Evolutionary conservation across 495 filamentous ascomycete genomes (phyloP), one percentile per base, ranked within the genome.

Genomic region (Neurospora sp.): DNA sequence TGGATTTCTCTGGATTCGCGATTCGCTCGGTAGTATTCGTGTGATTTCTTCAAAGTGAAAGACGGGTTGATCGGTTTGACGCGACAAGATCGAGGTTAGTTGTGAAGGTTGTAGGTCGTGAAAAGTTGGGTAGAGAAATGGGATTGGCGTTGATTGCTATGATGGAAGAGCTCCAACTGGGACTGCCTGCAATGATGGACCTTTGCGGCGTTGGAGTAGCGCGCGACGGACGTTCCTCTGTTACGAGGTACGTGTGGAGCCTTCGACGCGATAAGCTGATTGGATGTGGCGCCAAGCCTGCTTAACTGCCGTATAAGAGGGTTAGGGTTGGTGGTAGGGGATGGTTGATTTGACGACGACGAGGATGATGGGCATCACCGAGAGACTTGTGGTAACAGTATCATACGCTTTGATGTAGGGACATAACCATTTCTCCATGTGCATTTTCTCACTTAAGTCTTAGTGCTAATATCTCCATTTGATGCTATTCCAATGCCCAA

Each of bases 81-180:
- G 53, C 27, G 53, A 65, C 53, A 65, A 65, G 53, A 27, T 61
- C 2, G 53, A 8, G 7, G 5, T 61, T 61, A 27, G 27, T 61
- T 31, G 14, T 4, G 12, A 61, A 35, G 1, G 53, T 16, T 31
- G 53, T 31, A 61, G 22, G 48, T 61, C 31, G 10, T 61, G 3
- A 61, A 31, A 61, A 35, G 12, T 35, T 65, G 53, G 53, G 53
- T 17, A 65, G 53, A 31, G 53, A 35, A 27, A 59, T 17, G 12
- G 53, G 7, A 65, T 27, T 59, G 48, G 20, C 20, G 48, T 59
- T 14, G 53, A 35, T 65, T 61, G 53, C 53, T 65, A 65, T 65
- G 53, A 65, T 65, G 53, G 53, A 65, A 65, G 53, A 35, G 53
- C 53, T 65, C 53, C 53, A 65, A 65, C 22, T 65, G 27, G 53